A percentile compares a stretch with the other conserved stretches of the same genome.
These are phyloP conservation scores for Aspergillus clavatus DNA, from an alignment of 2,329 filamentous ascomycete genomes.

Conservation along the genomic window DNA sequence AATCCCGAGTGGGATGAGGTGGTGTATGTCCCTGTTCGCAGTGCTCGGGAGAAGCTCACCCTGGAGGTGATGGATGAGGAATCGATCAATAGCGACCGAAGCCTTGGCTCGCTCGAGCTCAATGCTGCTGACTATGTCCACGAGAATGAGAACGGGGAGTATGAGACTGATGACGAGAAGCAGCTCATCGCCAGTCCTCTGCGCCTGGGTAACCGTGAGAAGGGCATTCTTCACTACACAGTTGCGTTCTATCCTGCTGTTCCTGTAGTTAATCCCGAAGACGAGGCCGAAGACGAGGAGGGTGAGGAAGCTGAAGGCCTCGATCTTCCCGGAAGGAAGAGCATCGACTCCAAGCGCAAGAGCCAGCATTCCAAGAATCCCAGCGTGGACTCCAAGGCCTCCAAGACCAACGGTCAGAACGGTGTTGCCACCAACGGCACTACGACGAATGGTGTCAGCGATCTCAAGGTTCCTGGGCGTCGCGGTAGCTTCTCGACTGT, in stretches of 20 bases:
- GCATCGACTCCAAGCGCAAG: constrained; percentile 26
- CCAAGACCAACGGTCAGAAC: constrained; percentile 18
- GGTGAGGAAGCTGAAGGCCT: constrained; percentile 33
- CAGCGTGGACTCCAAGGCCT: constrained; percentile 28
- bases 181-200: constrained; percentile 62
- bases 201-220: constrained; percentile 66
- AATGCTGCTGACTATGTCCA: constrained; percentile 71
- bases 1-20: constrained; percentile 96
- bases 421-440: constrained; percentile 20
- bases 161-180: constrained; percentile 72
- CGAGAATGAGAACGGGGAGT: constrained; percentile 76
- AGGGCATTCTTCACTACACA: constrained; percentile 77
- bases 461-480: not conserved
- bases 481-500: constrained; percentile 20
- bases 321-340: constrained; percentile 22
- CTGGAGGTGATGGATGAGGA: constrained; percentile 98
- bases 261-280: constrained; percentile 83
- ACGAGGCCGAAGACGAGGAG: constrained; percentile 47
- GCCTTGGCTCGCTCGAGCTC: constrained; percentile 75
- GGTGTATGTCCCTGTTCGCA: constrained; percentile 88
- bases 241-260: constrained; percentile 86
- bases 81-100: constrained; percentile 83
- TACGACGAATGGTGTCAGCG: constrained; percentile 36
- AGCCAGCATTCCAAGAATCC: constrained; percentile 24
- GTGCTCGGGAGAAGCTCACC: constrained; percentile 71